Evolutionary conservation across 2,329 filamentous ascomycete species (phyloP), one percentile per base, ranked within the genome.

Genomic region (Exophiala mesophila): DNA sequence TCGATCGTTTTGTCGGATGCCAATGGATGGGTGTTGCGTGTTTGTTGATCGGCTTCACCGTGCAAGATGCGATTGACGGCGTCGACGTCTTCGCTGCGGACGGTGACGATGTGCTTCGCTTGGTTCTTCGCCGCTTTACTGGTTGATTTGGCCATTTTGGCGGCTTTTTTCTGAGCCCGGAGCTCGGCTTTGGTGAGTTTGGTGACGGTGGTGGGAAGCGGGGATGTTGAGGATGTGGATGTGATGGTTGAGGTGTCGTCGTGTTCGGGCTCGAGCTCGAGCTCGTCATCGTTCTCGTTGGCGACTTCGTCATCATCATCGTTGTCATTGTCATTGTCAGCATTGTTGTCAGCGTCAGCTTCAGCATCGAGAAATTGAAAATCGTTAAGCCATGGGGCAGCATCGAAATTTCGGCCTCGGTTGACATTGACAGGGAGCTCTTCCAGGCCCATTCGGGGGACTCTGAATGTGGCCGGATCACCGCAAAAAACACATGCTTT

Each of bases 41-140:
- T 29, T 18, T 34, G 30, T n/a, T 20, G 13, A 16, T 33, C 37
- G 21, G 17, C 31, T 13, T 51, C 42, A 18, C 54, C 54, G 24
- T 56, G 52, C 18, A 56, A 29, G 34, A 53, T 31, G 20, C 33
- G 37, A 4, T 43, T 45, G 7, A 56, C 50, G 10, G 41, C 28
- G 15, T 43, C 28, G 16, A 56, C 44, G 20, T 55, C 47, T 37
- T 50, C 50, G 4, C 36, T 30, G 9, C 41, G 47, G 13, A 56
- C 46, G 19, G 21, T 40, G 16, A 51, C 36, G 10, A 36, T 32
- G 33, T 55, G 47, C 21, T 42, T 48, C 23, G 37, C 35, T 39
- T 56, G 54, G 26, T 56, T 56, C 39, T 53, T 56, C 9, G 42
- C 33, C 5, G 54, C 51, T 33, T 56, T 56, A 34, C 23, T 36